These are phyloP conservation scores for Trichoderma sp. DNA, from an alignment of 2,329 filamentous ascomycete genomes.

Conservation along the genomic window DNA sequence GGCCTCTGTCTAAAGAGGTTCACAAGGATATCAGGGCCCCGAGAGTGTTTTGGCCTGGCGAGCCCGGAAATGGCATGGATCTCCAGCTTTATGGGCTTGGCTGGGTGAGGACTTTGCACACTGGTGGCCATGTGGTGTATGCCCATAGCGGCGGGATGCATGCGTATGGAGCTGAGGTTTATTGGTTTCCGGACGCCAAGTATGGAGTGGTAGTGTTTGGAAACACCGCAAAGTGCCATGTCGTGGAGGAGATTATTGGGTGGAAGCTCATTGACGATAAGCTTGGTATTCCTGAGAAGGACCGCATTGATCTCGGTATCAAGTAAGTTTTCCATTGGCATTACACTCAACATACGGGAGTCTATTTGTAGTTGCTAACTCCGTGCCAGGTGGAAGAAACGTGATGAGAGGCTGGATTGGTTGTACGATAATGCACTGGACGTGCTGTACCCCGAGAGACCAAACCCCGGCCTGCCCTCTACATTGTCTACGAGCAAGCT, in stretches of 20 bases:
- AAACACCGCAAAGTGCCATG: conserved; percentile 44
- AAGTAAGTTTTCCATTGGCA: conserved; percentile 23
- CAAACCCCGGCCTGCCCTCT: conserved; percentile 34
- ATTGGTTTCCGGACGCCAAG: conserved; percentile 34
- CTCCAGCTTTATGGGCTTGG: conserved; percentile 31
- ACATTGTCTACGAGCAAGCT: conserved; percentile 34
- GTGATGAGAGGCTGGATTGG: background rate
- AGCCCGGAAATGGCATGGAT: conserved; percentile 12
- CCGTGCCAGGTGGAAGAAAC: conserved; percentile 2
- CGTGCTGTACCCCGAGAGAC: conserved; percentile 37
- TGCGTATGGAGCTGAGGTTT: conserved; percentile 29
- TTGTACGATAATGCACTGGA: conserved; percentile 34
- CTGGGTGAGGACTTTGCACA: conserved; percentile 29
- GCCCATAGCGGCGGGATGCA: conserved; percentile 31
- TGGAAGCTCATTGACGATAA: conserved; percentile 33
- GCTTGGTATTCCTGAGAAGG: conserved; percentile 23
- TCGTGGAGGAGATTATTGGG: conserved; percentile 26
- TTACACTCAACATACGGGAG: background rate
- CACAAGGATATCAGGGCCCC: conserved; percentile 33
- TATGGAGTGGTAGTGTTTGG: conserved; percentile 33
- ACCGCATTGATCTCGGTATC: conserved; percentile 23
- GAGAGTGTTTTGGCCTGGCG: conserved; percentile 28
- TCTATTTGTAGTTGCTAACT: background rate
- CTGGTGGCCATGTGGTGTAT: conserved; percentile 30
- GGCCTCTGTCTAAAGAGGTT: conserved; percentile 26